Percentiles rank a stretch among this genome's conserved stretches.
phyloP scores from a whole-genome alignment of 768 basidiomycete species.

The Steccherinum ochraceum region DNA sequence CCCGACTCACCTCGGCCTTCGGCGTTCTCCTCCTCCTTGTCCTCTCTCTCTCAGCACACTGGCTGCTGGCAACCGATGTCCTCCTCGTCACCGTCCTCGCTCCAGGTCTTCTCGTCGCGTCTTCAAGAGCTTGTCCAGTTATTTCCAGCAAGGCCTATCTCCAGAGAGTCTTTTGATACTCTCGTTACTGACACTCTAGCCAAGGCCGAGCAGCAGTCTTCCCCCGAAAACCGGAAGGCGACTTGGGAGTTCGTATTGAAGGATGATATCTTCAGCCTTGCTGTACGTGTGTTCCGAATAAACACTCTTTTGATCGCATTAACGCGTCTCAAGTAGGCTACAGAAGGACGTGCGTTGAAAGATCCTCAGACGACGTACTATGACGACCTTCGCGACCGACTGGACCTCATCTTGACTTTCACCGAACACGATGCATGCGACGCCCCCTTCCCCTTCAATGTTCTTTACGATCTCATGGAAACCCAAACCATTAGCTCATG shows the following conservation, averaged over 20 bases:
- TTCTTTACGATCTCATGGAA: constrained; percentile 80
- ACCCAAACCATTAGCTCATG: constrained; percentile 81
- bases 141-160: constrained; percentile 45
- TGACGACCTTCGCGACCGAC: constrained; percentile 45
- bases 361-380: constrained; percentile 53
- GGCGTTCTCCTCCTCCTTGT: no score
- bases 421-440: constrained; percentile 82
- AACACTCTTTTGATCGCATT: no score
- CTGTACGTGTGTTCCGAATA: constrained; percentile 42
- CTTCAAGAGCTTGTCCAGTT: constrained; percentile 45
- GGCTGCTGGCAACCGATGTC: no score
- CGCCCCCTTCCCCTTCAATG: constrained; percentile 59
- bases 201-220: constrained; percentile 33
- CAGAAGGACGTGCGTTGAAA: constrained; percentile 61
- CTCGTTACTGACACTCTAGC: constrained; percentile 41
- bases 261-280: constrained; percentile 65
- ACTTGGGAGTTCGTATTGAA: constrained; percentile 73
- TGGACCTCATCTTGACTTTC: constrained; percentile 72
- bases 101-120: background rate
- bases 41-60: no score
- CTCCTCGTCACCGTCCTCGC: no score
- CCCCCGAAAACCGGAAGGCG: constrained; percentile 55
- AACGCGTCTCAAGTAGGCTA: constrained; percentile 35
- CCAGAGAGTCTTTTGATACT: constrained; percentile 40
- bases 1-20: no score